A percentile compares a stretch with the other conserved stretches of the same genome.
These are phyloP conservation scores for Chrysanthemum makinoi DNA, from an alignment of 129 eudicot species.

Conservation along the genomic window DNA sequence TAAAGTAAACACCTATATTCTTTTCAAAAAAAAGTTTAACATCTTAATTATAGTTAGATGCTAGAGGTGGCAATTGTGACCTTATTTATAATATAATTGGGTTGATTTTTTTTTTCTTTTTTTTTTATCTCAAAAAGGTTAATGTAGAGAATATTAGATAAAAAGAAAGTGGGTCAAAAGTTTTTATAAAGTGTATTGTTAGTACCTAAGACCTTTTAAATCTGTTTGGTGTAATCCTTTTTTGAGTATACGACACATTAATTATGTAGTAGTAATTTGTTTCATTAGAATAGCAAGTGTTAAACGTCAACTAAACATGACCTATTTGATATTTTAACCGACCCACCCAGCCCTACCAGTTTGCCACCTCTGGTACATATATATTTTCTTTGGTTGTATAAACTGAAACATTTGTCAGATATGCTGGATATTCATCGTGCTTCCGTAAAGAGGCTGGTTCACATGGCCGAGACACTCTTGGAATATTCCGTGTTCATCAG, in stretches of 20 bases:
- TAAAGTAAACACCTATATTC: slow-evolving; percentile 44
- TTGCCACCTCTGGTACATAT: neutral
- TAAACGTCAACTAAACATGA: too few species aligned
- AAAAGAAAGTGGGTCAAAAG: too few species aligned
- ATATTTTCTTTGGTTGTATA: neutral
- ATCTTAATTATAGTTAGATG: neutral
- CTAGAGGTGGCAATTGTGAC: neutral
- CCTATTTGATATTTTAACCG: too few species aligned
- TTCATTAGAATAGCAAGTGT: too few species aligned
- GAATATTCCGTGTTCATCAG: slow-evolving; percentile 95
- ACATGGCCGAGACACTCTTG: slow-evolving; percentile 96
- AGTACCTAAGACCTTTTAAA: too few species aligned
- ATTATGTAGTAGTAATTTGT: too few species aligned
- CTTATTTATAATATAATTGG: neutral
- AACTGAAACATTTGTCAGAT: slow-evolving; percentile 38
- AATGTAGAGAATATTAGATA: too few species aligned
- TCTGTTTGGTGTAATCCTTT: too few species aligned
- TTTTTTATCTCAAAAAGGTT: neutral
- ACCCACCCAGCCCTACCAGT: neutral
- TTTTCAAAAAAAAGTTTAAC: neutral
- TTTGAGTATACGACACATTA: too few species aligned
- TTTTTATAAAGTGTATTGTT: too few species aligned
- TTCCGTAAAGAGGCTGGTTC: slow-evolving; percentile 98
- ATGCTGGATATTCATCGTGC: slow-evolving; percentile 96
- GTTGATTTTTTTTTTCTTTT: neutral